Evolutionary conservation across 352 stramenopile genomes (phyloP), one percentile per base, ranked within the genome.

Genomic region (Globisporangium emineosum): DNA sequence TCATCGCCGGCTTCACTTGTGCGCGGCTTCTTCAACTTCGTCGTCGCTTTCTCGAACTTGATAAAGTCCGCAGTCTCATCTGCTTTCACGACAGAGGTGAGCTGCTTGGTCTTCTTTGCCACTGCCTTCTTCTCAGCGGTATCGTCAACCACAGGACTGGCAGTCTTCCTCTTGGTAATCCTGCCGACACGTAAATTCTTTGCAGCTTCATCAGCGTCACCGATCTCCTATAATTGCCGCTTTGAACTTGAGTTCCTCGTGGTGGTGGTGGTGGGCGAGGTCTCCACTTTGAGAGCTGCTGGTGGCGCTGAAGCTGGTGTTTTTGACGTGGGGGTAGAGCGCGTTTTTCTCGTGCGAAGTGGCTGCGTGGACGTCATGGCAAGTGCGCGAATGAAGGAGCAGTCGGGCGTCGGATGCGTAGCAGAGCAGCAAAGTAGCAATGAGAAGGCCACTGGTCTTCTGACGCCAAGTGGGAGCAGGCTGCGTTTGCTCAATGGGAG

Each of bases 11-110:
- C 9, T 23, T 35, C 29, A 77, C 59, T n/a, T 21, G 57, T 49
- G 53, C 57, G 54, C n/a, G 72, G 54, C 47, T 83, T 78, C 32
- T 27, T 58, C 55, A 61, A 64, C 60, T 70, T 79, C 12, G 25
- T 56, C 23, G 65, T 71, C 10, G n/a, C 21, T 21, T 23, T 43
- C 17, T 25, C 30, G n/a, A 21, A 45, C n/a, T n/a, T 21, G 17
- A 45, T 21, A n/a, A 45, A n/a, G 5, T 19, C 29, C 52, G 32
- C 29, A 10, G 23, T 21, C 45, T 19, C 45, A n/a, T n/a, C n/a
- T 19, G 9, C 45, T 52, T 27, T 9, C 45, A 30, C n/a, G 12
- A 29, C 47, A 54, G 5, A 5, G 3, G 5, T 23, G 17, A 21
- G 2, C 5, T 32, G 23, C 12, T n/a, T 54, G 23, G 10, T 21